phyloP scores from a whole-genome alignment of 2,329 filamentous ascomycete species.

The Exophiala dermatitidis region DNA sequence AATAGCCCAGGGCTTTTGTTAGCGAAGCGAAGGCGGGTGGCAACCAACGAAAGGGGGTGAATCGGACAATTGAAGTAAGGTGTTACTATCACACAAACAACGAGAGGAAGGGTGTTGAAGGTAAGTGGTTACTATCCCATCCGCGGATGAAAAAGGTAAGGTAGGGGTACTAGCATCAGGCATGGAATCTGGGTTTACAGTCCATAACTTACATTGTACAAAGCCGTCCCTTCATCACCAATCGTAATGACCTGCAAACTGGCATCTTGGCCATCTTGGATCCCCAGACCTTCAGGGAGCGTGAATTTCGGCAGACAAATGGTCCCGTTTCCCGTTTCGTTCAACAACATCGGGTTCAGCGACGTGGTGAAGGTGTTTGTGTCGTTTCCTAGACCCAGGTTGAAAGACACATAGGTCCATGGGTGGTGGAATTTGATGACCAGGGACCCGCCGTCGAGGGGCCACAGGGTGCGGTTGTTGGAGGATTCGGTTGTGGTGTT shows the following conservation, averaged over 20 bases:
- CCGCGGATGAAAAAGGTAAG: no score
- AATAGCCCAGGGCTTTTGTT: no score
- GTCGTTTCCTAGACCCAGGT: constrained; percentile 38
- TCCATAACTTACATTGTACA: constrained; percentile 41
- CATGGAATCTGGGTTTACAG: no score
- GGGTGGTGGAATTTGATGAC: constrained; percentile 37
- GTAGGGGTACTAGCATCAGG: no score
- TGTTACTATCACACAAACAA: no score
- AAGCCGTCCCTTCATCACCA: constrained; percentile 33
- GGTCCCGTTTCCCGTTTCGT: constrained; percentile 43
- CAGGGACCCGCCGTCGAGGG: constrained; percentile 39
- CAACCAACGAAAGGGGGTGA: no score
- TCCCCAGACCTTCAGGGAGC: constrained; percentile 29
- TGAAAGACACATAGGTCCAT: constrained; percentile 42
- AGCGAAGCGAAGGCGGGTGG: no score
- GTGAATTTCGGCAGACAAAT: constrained; percentile 39
- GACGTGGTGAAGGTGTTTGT: constrained; percentile 42
- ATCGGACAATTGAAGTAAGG: no score
- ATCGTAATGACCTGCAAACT: constrained; percentile 43
- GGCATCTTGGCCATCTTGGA: constrained; percentile 35
- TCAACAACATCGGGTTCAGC: constrained; percentile 37
- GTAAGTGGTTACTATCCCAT: no score
- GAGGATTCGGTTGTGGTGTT: constrained; percentile 29
- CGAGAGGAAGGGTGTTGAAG: no score
- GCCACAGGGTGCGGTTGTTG: constrained; percentile 43